These are phyloP conservation scores for Pochonia chlamydosporia DNA, from an alignment of 2,329 filamentous ascomycete species.

Conservation along the genomic window DNA sequence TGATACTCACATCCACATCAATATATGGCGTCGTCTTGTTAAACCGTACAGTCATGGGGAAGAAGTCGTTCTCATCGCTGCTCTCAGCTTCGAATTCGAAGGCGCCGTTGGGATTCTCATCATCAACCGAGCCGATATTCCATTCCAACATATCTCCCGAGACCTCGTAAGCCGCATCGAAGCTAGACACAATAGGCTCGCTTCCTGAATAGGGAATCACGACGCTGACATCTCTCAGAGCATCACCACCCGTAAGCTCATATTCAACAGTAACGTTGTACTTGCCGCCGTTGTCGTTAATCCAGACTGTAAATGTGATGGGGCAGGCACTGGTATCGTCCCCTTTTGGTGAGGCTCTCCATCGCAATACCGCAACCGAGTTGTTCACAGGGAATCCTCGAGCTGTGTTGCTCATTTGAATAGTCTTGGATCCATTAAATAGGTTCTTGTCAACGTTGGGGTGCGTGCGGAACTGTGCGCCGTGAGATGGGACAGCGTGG, in stretches of 20 bases:
- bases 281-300: conserved; percentile 79
- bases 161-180: conserved; percentile 91
- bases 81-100: conserved; percentile 95
- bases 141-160: conserved; percentile 90
- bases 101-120: conserved; percentile 74
- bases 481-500: conserved; percentile 68
- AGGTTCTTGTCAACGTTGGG: conserved; percentile 89
- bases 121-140: conserved; percentile 81
- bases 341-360: conserved; percentile 77
- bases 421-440: conserved; percentile 75
- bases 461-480: conserved; percentile 89
- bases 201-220: conserved; percentile 79
- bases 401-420: conserved; percentile 82
- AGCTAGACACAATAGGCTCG: conserved; percentile 86
- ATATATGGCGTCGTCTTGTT: conserved; percentile 80
- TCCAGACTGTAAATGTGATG: conserved; percentile 96
- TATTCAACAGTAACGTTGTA: conserved; percentile 94
- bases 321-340: conserved; percentile 79
- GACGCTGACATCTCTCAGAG: conserved; percentile 78
- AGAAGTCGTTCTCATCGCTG: conserved; percentile 87
- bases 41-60: conserved; percentile 93
- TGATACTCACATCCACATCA: conserved; percentile 78
- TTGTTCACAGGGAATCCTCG: conserved; percentile 95
- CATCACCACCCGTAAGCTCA: conserved; percentile 76
- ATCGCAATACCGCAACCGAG: conserved; percentile 85